A percentile compares a stretch with the other conserved stretches of the same genome.
These are phyloP conservation scores for Myochromella boudieri DNA, from an alignment of 768 basidiomycete genomes.

Conservation along the genomic window DNA sequence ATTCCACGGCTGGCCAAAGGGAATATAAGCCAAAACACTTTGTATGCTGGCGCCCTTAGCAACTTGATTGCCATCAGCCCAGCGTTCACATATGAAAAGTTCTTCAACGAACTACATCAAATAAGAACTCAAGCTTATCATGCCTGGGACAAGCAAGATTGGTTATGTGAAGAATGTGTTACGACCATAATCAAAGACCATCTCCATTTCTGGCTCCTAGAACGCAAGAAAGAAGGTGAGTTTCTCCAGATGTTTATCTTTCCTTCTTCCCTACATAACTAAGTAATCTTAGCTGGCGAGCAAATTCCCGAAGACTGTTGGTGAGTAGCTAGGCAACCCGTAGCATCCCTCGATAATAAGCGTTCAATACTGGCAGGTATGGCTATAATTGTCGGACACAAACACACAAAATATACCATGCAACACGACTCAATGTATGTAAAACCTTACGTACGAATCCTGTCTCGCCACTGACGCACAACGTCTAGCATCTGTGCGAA, in stretches of 20 bases:
- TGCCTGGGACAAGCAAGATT: conserved; percentile 27
- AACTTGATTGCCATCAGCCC: background rate
- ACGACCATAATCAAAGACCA: conserved; percentile 21
- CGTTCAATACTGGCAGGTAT: conserved; percentile 21
- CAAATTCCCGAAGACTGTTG: conserved; percentile 25
- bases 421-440: conserved; percentile 26
- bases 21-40: background rate
- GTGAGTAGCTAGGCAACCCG: conserved; percentile 13
- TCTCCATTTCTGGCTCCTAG: conserved; percentile 27
- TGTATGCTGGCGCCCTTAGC: background rate
- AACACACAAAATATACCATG: conserved; percentile 22
- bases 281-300: conserved; percentile 6
- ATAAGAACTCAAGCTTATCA: conserved; percentile 13
- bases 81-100: conserved; percentile 1
- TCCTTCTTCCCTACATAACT: background rate
- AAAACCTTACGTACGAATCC: background rate
- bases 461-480: background rate
- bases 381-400: conserved; percentile 31
- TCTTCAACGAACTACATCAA: conserved; percentile 16
- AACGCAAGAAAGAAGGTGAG: conserved; percentile 21
- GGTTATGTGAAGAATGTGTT: conserved; percentile 31
- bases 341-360: background rate
- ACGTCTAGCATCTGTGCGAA: conserved; percentile 21
- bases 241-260: background rate
- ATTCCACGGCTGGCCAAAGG: conserved; percentile 7